Evolutionary conservation across 2,329 filamentous ascomycete species (phyloP).

Genomic region (Uncinocarpus reesii): DNA sequence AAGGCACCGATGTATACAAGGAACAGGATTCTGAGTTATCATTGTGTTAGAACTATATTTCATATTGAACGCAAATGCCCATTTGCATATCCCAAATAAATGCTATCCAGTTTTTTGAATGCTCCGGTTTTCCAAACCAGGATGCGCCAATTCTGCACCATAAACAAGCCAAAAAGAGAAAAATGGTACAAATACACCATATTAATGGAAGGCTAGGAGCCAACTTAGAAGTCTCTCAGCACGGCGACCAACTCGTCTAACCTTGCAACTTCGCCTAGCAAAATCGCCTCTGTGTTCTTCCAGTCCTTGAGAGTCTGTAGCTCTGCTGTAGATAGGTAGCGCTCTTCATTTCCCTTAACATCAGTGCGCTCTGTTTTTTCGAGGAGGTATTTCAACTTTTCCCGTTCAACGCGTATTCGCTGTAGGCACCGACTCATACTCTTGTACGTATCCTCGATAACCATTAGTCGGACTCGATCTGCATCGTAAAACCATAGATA

Average conservation of each 20-base stretch:
- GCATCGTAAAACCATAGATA: slow-evolving; percentile 89
- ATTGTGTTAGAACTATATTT: neutral
- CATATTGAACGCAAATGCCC: slow-evolving; percentile 1
- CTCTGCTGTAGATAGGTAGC: slow-evolving; percentile 65
- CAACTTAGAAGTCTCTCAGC: slow-evolving; percentile 62
- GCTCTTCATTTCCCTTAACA: slow-evolving; percentile 72
- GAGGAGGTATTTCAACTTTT: slow-evolving; percentile 60
- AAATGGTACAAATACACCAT: neutral
- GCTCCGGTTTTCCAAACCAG: slow-evolving; percentile 1
- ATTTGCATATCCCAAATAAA: neutral
- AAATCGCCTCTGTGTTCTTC: slow-evolving; percentile 53
- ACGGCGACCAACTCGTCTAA: slow-evolving; percentile 78
- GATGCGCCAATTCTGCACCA: slow-evolving; percentile 3
- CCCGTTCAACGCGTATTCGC: slow-evolving; percentile 64
- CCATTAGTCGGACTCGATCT: slow-evolving; percentile 56
- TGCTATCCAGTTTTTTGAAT: slow-evolving; percentile 1
- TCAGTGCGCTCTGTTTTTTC: slow-evolving; percentile 76
- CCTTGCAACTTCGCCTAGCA: slow-evolving; percentile 67
- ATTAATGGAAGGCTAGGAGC: neutral
- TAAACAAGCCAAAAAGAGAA: neutral
- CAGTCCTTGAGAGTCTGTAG: slow-evolving; percentile 57
- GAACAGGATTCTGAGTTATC: neutral
- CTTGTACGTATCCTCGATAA: slow-evolving; percentile 79
- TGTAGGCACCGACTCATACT: slow-evolving; percentile 77
- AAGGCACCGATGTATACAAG: neutral